Evolutionary conservation across 306 rosid genomes (phyloP).

Genomic region (Vicia faba): DNA sequence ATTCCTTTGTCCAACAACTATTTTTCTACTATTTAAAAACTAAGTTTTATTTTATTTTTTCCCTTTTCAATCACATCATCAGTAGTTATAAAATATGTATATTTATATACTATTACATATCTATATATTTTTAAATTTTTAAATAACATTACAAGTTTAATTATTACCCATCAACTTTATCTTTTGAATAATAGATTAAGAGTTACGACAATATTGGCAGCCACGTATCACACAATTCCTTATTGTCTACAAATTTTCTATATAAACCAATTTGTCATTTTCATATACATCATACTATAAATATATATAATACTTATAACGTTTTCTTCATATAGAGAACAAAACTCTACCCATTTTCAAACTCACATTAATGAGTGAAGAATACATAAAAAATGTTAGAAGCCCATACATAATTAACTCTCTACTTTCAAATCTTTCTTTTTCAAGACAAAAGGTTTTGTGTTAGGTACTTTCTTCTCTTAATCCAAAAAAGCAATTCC

Average conservation of each 20-base stretch:
- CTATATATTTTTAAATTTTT: too few species aligned
- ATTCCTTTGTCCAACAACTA: too few species aligned
- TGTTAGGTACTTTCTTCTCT: background rate
- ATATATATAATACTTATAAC: background rate
- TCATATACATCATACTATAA: background rate
- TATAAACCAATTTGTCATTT: constrained; percentile 9
- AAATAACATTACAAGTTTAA: background rate
- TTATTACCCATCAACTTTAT: background rate
- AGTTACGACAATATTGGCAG: constrained; percentile 11
- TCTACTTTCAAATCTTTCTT: constrained; percentile 19
- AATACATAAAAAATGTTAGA: background rate
- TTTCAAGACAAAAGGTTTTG: background rate
- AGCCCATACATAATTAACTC: background rate
- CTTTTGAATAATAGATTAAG: constrained; percentile 1
- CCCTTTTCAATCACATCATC: too few species aligned
- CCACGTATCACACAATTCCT: background rate
- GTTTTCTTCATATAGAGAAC: background rate
- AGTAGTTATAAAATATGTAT: too few species aligned
- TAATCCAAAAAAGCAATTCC: background rate
- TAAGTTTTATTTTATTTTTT: too few species aligned
- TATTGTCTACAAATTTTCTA: too few species aligned
- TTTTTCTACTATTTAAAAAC: too few species aligned
- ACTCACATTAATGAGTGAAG: background rate
- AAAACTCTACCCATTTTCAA: constrained; percentile 1
- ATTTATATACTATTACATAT: too few species aligned